Evolutionary conservation across 2,329 filamentous ascomycete species (phyloP).

Genomic region (Claviceps humidiphila): DNA sequence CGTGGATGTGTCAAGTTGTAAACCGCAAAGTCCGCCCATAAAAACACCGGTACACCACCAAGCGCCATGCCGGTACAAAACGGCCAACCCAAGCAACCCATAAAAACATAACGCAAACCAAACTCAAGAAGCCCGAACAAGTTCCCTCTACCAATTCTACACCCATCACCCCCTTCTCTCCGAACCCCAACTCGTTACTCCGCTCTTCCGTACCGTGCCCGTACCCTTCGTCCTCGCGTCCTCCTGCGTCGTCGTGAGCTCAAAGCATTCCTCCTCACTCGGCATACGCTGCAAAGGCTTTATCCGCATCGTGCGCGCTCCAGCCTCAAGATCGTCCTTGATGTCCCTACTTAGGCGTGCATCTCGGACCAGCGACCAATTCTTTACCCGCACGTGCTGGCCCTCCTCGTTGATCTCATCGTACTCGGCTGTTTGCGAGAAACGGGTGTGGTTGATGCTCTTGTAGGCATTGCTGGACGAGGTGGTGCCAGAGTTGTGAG

Average conservation of each 20-base stretch:
- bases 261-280: not conserved
- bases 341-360: not conserved
- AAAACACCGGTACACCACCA: no score
- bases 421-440: not conserved
- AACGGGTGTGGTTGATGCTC: not conserved
- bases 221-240: not conserved
- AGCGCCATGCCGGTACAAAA: no score
- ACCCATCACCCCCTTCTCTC: no score
- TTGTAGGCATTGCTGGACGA: conserved; percentile 2
- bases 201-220: no score
- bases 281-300: not conserved
- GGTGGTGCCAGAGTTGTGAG: not conserved
- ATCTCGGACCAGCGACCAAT: not conserved
- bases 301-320: not conserved
- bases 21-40: no score
- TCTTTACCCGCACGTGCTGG: not conserved
- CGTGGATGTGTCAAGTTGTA: no score
- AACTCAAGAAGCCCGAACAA: no score
- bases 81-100: no score
- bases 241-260: not conserved
- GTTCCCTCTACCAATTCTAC: no score
- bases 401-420: not conserved
- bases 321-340: not conserved
- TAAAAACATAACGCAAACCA: no score
- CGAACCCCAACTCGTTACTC: no score